Evolutionary conservation across 257 asterid genomes (phyloP).

Genomic region (Hygrophila difformis): DNA sequence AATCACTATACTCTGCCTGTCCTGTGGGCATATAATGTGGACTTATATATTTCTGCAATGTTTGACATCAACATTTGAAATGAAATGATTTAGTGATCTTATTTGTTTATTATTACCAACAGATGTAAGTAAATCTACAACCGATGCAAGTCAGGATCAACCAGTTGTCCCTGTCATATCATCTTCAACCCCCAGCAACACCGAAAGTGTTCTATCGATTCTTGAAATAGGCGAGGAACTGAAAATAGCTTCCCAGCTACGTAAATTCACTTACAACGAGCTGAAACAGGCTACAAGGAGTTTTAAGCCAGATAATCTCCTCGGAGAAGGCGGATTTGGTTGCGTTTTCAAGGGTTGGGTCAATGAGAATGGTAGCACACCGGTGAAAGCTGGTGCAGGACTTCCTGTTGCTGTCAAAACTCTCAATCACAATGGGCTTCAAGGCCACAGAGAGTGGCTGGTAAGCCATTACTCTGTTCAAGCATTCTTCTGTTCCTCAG

Average conservation of each 20-base stretch:
- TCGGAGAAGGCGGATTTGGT: constrained; percentile 93
- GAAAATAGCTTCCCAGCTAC: constrained; percentile 75
- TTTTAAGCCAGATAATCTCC: constrained; percentile 64
- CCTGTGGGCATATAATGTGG: too few species aligned
- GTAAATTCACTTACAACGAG: constrained; percentile 58
- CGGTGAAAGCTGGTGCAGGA: constrained; percentile 74
- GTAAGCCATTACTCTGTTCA: constrained; percentile 26
- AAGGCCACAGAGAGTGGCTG: constrained; percentile 95
- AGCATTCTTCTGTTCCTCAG: neutral
- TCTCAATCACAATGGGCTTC: constrained; percentile 76
- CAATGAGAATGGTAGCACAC: constrained; percentile 48
- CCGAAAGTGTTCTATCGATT: constrained; percentile 53
- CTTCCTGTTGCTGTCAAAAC: constrained; percentile 80
- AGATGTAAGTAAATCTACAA: constrained; percentile 66
- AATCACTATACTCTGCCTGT: too few species aligned
- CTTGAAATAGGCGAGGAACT: constrained; percentile 50
- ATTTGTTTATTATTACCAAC: constrained; percentile 13
- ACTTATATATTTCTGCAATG: neutral
- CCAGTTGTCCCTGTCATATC: constrained; percentile 49
- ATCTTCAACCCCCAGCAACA: constrained; percentile 57
- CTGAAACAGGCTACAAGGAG: constrained; percentile 61
- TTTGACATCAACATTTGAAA: neutral
- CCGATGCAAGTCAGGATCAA: constrained; percentile 41
- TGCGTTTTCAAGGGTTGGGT: constrained; percentile 90
- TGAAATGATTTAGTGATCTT: neutral